Evolutionary conservation across 1,284 basidiomycete species (phyloP), one percentile per base, ranked within the genome.

Genomic region (Chalciporus piperatoides): DNA sequence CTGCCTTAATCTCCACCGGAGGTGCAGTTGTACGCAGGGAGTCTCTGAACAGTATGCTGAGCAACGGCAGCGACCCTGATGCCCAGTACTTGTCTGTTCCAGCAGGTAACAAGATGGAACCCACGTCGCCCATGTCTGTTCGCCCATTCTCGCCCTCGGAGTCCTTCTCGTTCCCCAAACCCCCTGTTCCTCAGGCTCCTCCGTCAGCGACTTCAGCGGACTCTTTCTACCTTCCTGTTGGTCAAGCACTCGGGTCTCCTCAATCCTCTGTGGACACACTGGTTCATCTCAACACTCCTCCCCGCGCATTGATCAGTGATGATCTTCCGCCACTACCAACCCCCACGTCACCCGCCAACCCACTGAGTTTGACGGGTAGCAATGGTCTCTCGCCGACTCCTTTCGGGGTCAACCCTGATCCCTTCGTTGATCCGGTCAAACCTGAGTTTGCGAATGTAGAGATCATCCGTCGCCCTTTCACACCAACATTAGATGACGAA

Each of bases 71-170:
- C 38, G 67, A 70, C 33, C 28, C 57, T 17, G 50, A 63, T 2
- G 51, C 63, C 0, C 75, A 78, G 44, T 78, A 70, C 55, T 68
- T 79, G 24, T 48, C 67, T 12, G 58, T 72, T 21, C 61, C 70
- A 6, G 50, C 51, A 10, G 46, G 49, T 24, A 50, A 44, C 11
- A 39, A 46, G 36, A 55, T 60, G 8, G 58, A 53, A 10, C 59
- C 60, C 21, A 53, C 63, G 2, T 74, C 77, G 1, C 77, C 79
- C 10, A 80, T 84, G 72, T 79, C 74, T 33, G 81, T 82, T 10
- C 75, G 79, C 27, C 82, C 81, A 0, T 84, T 82, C 68, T 79
- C 81, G 0, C 77, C 80, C 14, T 76, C 77, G 7, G 84, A 86
- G 58, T 74, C 76, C 2, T 85, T 82, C 65, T 63, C 78, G 4